Conservation (phyloP, 1,284 basidiomycete genomes). For the Marasmius tenuissimus region DNA sequence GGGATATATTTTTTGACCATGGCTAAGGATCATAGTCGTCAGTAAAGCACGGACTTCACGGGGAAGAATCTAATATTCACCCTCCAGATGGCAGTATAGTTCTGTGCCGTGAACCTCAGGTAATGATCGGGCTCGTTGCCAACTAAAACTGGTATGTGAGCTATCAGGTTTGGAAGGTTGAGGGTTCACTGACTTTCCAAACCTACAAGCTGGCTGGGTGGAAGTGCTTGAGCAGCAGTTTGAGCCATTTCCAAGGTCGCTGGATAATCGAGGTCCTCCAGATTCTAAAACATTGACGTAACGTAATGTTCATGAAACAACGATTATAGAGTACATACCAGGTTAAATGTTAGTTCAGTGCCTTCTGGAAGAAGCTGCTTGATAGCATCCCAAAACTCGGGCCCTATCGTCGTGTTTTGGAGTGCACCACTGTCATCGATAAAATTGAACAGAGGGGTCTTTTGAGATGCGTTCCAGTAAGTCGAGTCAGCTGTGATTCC, state of each 20-base stretch:
- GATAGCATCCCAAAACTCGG: constrained; percentile 46
- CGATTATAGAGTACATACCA: constrained; percentile 28
- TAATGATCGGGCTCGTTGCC: constrained; percentile 57
- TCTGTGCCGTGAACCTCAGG: constrained; percentile 38
- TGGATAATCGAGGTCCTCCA: constrained; percentile 40
- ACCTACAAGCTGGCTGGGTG: constrained; percentile 33
- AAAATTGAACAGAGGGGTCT: constrained; percentile 41
- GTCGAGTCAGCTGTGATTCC: constrained; percentile 54
- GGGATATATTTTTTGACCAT: constrained; percentile 46
- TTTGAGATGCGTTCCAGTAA: constrained; percentile 41
- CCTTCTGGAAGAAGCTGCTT: constrained; percentile 38
- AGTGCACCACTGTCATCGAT: constrained; percentile 39
- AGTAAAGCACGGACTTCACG: neutral
- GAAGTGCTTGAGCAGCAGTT: constrained; percentile 37
- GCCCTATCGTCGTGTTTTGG: constrained; percentile 49
- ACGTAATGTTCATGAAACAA: neutral
- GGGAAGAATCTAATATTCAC: constrained; percentile 22
- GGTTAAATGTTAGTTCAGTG: constrained; percentile 45
- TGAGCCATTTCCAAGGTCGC: constrained; percentile 43
- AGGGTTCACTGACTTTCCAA: constrained; percentile 42
- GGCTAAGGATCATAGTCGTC: constrained; percentile 25
- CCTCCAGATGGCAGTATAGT: constrained; percentile 42
- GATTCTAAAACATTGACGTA: constrained; percentile 27
- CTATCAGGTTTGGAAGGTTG: neutral
- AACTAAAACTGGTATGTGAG: constrained; percentile 29